Evolutionary conservation across 257 asterid genomes (phyloP).

Genomic region (Euphrasia confusa): DNA sequence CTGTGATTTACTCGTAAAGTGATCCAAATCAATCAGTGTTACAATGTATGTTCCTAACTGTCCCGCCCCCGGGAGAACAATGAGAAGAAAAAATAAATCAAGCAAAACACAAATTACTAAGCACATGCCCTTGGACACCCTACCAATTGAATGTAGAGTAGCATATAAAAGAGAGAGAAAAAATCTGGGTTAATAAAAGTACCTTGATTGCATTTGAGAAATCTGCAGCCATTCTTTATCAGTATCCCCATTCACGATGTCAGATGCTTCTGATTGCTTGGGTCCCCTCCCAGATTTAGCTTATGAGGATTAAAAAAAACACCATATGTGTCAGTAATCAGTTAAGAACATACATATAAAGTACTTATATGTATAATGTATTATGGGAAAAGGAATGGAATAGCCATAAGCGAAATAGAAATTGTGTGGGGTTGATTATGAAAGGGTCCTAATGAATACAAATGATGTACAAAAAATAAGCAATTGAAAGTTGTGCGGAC

Average conservation of each 20-base stretch:
- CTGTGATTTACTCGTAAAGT: not conserved
- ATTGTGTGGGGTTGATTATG: not conserved
- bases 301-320: constrained; percentile 18
- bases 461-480: not conserved
- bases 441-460: not conserved
- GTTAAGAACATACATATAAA: constrained; percentile 1
- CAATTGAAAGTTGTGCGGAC: constrained; percentile 4
- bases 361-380: not conserved
- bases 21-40: not conserved
- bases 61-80: not conserved
- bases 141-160: not conserved
- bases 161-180: not conserved
- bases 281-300: constrained; percentile 33
- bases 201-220: constrained; percentile 78
- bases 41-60: not conserved
- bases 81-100: not conserved
- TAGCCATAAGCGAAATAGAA: not conserved
- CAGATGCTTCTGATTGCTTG: constrained; percentile 35
- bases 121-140: constrained; percentile 7
- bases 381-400: not conserved
- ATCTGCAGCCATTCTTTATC: constrained; percentile 78
- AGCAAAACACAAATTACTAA: not conserved
- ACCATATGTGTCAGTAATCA: constrained; percentile 18
- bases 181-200: constrained; percentile 17
- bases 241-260: constrained; percentile 36